phyloP scores from a whole-genome alignment of 805 yeast species.

The Wickerhamiella lipophila region DNA sequence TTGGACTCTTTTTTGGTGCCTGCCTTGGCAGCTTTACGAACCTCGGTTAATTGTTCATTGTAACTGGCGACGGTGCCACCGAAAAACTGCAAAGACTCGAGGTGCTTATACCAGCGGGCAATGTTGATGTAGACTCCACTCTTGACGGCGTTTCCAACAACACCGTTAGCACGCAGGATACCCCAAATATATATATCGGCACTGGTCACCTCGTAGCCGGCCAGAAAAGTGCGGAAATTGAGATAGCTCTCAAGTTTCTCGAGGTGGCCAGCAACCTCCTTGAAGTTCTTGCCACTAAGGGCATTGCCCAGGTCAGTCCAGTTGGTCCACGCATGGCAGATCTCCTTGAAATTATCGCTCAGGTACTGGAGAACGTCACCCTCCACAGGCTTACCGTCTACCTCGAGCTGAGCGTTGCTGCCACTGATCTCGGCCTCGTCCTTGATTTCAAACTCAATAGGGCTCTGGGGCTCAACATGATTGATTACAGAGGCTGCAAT shows the following conservation, averaged over 20 bases:
- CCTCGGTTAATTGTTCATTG: constrained; percentile 56
- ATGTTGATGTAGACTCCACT: constrained; percentile 72
- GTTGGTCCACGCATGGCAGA: constrained; percentile 39
- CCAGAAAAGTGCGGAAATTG: constrained; percentile 68
- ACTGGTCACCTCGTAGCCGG: constrained; percentile 52
- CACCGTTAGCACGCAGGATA: constrained; percentile 79
- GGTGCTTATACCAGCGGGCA: constrained; percentile 81
- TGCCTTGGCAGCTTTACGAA: constrained; percentile 54
- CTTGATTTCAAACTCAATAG: constrained; percentile 49
- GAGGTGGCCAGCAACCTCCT: constrained; percentile 62
- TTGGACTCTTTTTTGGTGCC: constrained; percentile 72
- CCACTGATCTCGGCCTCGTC: constrained; percentile 57
- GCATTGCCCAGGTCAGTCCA: constrained; percentile 58
- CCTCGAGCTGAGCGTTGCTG: constrained; percentile 25
- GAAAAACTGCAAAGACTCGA: constrained; percentile 51
- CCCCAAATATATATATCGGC: constrained; percentile 93
- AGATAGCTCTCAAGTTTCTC: constrained; percentile 72
- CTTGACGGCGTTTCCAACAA: constrained; percentile 82
- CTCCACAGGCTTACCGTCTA: constrained; percentile 33
- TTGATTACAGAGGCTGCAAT: constrained; percentile 70
- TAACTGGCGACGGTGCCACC: constrained; percentile 57
- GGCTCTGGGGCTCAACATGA: constrained; percentile 29
- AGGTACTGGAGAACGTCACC: constrained; percentile 35
- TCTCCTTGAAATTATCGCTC: constrained; percentile 30
- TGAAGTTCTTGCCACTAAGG: constrained; percentile 74